Base-by-base conservation (phyloP, 805 yeast genomes). In the Candida pseudoglaebosa region DNA sequence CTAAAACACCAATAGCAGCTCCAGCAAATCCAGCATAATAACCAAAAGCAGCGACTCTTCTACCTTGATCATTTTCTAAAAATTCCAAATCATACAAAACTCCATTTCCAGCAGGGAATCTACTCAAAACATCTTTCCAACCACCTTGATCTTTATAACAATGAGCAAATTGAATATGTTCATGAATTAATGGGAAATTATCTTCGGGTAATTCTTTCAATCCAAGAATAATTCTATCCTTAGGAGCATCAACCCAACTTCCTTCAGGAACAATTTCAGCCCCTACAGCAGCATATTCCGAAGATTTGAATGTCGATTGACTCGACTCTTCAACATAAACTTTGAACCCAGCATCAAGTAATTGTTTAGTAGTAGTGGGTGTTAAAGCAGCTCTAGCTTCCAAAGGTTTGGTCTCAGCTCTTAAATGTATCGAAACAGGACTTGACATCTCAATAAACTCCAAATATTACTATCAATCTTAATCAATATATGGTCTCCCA, bases 1-100 rank as follows among this genome's bases (percentile, higher is more conserved):
- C 95, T 61, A 78, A 78, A 37, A 91, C 73, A 54, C 99, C 99
- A 40, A 93, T 67, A 24, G 99, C 99, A 24, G 99, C 99, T 56
- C 99, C 99, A 5, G 98, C 99, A 61, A 93, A 93, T n/a, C 99
- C 99, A 32, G 99, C 99, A 62, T 91, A 91, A 73, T 78, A 93
- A n/a, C 99, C 99, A 60, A 93, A 93, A 6, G 99, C 99, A 32
- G 99, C 99, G 20, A 93, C 99, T 68, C 99, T 85, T 73, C 99
- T 85, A 24, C 98, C 98, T 56, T 78, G 81, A 52, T 84, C 96
- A 61, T 93, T 88, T 62, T 86, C 95, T 61, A 93, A 72, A 59
- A 93, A 93, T 69, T 93, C 99, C 49, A 93, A 72, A 61, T 93
- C 99, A 61, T 93, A 93, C 49, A 93, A 75, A 10, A 78, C 75